These are phyloP conservation scores for Sambucus nigra DNA, from an alignment of 129 eudicot species.

Conservation along the genomic window DNA sequence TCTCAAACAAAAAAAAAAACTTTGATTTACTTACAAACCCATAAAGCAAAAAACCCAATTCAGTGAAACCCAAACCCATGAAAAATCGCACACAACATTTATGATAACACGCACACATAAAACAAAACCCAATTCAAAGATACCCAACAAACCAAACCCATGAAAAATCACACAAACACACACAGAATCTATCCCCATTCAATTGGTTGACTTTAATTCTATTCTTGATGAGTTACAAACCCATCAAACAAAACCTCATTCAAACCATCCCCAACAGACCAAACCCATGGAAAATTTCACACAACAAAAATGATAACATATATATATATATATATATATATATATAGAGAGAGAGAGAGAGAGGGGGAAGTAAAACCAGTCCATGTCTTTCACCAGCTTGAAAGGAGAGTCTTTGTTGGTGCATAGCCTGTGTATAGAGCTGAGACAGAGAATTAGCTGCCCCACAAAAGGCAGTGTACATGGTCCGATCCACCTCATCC, in stretches of 20 bases:
- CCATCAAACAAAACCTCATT: neutral
- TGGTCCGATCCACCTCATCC: slow-evolving; percentile 55
- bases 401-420: slow-evolving; percentile 40
- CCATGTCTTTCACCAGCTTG: slow-evolving; percentile 59
- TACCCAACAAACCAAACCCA: no score
- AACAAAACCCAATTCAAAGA: no score
- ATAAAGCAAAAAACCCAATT: no score
- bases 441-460: slow-evolving; percentile 54
- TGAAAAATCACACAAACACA: no score
- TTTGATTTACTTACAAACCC: no score
- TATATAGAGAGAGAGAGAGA: neutral
- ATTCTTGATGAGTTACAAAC: neutral
- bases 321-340: no score
- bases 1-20: no score
- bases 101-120: no score
- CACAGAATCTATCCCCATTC: no score
- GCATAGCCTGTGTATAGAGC: slow-evolving; percentile 45
- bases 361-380: slow-evolving; percentile 20
- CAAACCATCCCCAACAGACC: neutral
- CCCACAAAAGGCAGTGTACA: slow-evolving; percentile 44
- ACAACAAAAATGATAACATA: no score
- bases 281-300: neutral
- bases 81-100: no score
- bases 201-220: neutral
- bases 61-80: no score